A percentile compares a stretch with the other conserved stretches of the same genome.
These are phyloP conservation scores for Plasmodium blacklocki DNA, from an alignment of 169 alveolate species.

Conservation along the genomic window DNA sequence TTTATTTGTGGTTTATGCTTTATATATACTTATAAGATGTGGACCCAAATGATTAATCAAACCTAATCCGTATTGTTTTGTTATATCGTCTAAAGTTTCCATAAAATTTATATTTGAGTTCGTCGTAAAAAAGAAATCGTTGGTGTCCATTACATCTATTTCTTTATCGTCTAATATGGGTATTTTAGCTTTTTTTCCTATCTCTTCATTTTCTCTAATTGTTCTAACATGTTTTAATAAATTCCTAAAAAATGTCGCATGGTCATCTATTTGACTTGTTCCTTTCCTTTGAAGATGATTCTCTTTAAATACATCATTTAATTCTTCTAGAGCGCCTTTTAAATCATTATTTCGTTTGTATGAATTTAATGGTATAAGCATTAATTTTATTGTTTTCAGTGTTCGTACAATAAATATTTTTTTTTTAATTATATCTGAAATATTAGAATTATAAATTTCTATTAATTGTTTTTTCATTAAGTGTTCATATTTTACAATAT, in stretches of 20 bases:
- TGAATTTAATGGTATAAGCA: slow-evolving; percentile 2
- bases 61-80: slow-evolving; percentile 5
- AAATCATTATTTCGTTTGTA: slow-evolving; percentile 17
- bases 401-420: slow-evolving; percentile 15
- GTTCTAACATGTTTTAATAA: neutral
- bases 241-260: neutral
- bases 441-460: slow-evolving; percentile 8
- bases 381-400: slow-evolving; percentile 12
- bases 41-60: slow-evolving; percentile 13
- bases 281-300: neutral
- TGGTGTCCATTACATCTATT: neutral
- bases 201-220: neutral
- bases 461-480: slow-evolving; percentile 20
- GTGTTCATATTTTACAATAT: slow-evolving; percentile 51
- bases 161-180: neutral
- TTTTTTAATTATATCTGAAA: slow-evolving; percentile 14
- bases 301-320: slow-evolving; percentile 14
- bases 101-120: neutral
- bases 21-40: slow-evolving; percentile 9
- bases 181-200: neutral
- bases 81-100: slow-evolving; percentile 8
- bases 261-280: neutral
- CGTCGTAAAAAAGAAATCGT: slow-evolving; percentile 27
- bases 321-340: neutral
- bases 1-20: no score